Base-by-base conservation (phyloP, 2,329 filamentous ascomycete species). In the Trichoderma sp. region DNA sequence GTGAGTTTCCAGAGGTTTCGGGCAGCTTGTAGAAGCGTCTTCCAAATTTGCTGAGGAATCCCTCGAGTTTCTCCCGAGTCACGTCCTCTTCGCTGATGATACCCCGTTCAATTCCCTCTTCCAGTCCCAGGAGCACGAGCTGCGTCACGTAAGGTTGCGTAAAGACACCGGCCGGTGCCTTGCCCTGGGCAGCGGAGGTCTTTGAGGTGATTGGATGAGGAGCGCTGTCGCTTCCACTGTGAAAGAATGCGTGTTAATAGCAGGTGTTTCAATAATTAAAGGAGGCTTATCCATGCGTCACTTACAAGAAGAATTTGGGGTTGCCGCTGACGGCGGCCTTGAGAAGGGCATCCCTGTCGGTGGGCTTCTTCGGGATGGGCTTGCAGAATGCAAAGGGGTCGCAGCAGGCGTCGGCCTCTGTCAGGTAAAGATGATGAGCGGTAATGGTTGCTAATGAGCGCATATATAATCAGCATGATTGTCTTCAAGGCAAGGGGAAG, bases 391-490 rank as follows among this genome's bases (percentile, higher is more conserved):
- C 79, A 64, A 82, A 79, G 32, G 76, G 75, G 24, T 89, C 87
- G 83, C 90, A 91, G 68, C 81, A 80, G 70, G 81, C 83, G 74
- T 94, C 89, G 74, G 96, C 91, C 18, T 92, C 89, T 14, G 91
- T 93, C 37, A 97, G 85, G 73, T 88, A 93, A 26, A 97, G 83
- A 76, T 97, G 94, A 76, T 97, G 94, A 2, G 93, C 92, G 0
- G 94, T 97, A 73, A 97, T 93, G 11, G 92, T 95, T 4, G 86
- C 90, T 79, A 70, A 24, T 0, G 2, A 6, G 14, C 21, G 7
- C 34, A 2, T n/a, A 54, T 26, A n/a, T 4, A 2, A 61, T 72
- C 46, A 71, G 58, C n/a, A 51, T 5, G 8, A 21, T 3, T 24
- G 1, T 43, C 10, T 4, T 32, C 2, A 1, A 24, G 8, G 16